Conservation (phyloP, 345 rosid genomes). For the rapeseed (Brassica napus) region Da-Ae NC_063449.1:7719001-7719500, state of each 20-base stretch:
- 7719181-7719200: neutral
- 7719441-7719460: conserved; percentile 1
- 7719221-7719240: neutral
- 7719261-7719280: no score
- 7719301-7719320: no score
- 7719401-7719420: neutral
- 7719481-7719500: conserved; percentile 1
- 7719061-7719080: neutral
- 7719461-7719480: neutral
- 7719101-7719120: neutral
- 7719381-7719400: neutral
- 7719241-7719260: no score
- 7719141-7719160: neutral
- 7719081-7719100: neutral
- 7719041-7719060: neutral
- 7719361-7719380: neutral
- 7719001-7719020: no score
- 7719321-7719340: neutral
- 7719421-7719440: neutral
- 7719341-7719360: neutral
- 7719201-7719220: neutral
- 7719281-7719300: no score
- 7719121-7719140: neutral
- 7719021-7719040: neutral
- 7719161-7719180: neutral